Conservation (phyloP, 1,139 yeast species). For the Blastobotrys ciferrii region DNA sequence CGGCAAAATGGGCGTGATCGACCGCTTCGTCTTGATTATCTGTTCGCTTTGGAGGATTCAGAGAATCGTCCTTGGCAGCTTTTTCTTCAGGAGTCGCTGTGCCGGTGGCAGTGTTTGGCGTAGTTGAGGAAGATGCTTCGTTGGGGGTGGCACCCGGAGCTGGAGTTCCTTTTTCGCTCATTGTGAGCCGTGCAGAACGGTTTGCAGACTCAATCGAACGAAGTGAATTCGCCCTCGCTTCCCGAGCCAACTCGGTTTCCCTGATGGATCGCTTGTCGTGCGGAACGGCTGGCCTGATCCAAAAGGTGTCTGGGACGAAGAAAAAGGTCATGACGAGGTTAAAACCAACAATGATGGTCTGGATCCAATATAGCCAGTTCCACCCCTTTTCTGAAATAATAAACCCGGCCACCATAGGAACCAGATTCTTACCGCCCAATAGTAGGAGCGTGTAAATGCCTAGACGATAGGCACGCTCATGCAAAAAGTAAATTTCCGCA, state of each 20-base stretch:
- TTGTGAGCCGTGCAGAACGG: background rate
- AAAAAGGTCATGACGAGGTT: constrained; percentile 48
- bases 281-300: constrained; percentile 56
- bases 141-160: background rate
- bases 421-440: constrained; percentile 60
- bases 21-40: background rate
- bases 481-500: constrained; percentile 63
- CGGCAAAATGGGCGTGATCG: constrained; percentile 15
- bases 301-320: constrained; percentile 65
- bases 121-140: background rate
- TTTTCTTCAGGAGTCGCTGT: background rate
- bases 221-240: constrained; percentile 33
- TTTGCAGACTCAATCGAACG: constrained; percentile 11
- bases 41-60: too few species aligned
- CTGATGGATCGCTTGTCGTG: constrained; percentile 49
- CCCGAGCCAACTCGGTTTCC: constrained; percentile 52
- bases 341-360: constrained; percentile 52
- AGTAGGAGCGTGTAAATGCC: constrained; percentile 61
- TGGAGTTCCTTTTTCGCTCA: background rate
- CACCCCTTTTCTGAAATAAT: constrained; percentile 50
- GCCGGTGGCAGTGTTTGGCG: background rate
- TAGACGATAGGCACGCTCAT: constrained; percentile 62
- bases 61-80: background rate
- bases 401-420: constrained; percentile 57
- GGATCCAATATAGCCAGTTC: constrained; percentile 64